These are phyloP conservation scores for Paramecium sonneborni DNA, from an alignment of 73 alveolate species.

Conservation along the genomic window DNA sequence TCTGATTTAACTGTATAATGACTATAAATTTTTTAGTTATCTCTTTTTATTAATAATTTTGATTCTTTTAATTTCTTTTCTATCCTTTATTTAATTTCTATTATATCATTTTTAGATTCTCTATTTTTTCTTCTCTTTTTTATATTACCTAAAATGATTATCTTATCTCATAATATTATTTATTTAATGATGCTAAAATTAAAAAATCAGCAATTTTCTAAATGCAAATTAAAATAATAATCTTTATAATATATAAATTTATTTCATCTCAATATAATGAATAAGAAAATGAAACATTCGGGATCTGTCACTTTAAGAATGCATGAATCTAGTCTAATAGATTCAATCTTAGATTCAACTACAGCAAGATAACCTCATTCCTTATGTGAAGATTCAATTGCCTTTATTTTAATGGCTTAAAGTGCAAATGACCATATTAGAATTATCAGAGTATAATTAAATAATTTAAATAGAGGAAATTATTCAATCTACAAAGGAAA, in stretches of 20 bases:
- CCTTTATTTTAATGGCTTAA: not conserved
- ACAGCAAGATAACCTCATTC: constrained; percentile 21
- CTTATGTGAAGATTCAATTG: not conserved
- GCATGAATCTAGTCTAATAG: constrained; percentile 11
- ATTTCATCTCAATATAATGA: not conserved
- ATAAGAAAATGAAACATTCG: not conserved
- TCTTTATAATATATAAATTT: not conserved
- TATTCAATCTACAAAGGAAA: not conserved
- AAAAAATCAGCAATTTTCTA: not conserved
- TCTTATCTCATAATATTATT: not conserved
- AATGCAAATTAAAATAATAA: not conserved
- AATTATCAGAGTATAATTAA: not conserved
- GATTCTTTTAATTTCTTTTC: no score
- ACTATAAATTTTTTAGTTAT: no score
- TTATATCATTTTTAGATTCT: no score
- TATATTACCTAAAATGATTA: not conserved
- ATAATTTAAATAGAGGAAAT: not conserved
- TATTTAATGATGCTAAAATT: not conserved
- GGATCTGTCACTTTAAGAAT: not conserved
- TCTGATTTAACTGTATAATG: no score
- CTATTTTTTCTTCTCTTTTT: no score
- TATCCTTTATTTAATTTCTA: no score
- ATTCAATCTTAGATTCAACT: constrained; percentile 2
- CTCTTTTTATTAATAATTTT: no score
- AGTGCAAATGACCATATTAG: constrained; percentile 23